Evolutionary conservation across 371 early-diverging fungal genomes (phyloP), one percentile per base, ranked within the genome.

Genomic region (Mortierella sp.): DNA sequence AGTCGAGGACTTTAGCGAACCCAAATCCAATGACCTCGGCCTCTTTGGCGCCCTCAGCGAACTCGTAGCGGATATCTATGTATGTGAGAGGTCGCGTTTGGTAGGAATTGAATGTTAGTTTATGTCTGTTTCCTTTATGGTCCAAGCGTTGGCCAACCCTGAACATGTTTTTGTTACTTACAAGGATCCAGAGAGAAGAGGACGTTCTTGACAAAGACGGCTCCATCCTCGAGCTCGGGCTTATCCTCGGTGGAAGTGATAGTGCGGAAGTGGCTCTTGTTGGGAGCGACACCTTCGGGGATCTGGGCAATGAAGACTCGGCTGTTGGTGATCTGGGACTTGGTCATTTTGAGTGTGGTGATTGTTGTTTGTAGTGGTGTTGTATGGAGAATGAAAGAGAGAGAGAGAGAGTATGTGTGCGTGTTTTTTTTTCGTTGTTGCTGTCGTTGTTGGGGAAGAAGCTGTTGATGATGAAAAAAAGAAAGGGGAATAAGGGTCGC

Each of bases 171-270:
- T 57, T 28, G n/a, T 57, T 14, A 4, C 89, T 90, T 90, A 78
- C 86, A 85, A 28, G 86, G 86, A 59, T 85, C 83, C 77, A 79
- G 64, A 34, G 81, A 79, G 50, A 88, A 81, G 44, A 80, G 79
- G 31, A 87, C 75, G 76, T 87, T 88, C 83, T 88, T 84, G 69
- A 88, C 82, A 57, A 85, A 86, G 74, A 85, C 67, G 50, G 82
- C 79, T 72, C 80, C 70, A 31, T 81, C 77, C 72, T 81, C 50
- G 73, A 86, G 84, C n/a, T 61, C 73, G n/a, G 82, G 83, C 21
- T 74, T 76, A 21, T 80, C 73, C 24, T 79, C 78, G 5, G 57
- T 75, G 9, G 73, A 6, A 19, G 71, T 64, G 50, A 77, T 74
- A 16, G 83, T 72, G 28, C 78, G 76, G 69, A 82, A 87, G 69